Evolutionary conservation across 2,329 filamentous ascomycete genomes (phyloP), one percentile per base, ranked within the genome.

Genomic region (Pyricularia sp.): DNA sequence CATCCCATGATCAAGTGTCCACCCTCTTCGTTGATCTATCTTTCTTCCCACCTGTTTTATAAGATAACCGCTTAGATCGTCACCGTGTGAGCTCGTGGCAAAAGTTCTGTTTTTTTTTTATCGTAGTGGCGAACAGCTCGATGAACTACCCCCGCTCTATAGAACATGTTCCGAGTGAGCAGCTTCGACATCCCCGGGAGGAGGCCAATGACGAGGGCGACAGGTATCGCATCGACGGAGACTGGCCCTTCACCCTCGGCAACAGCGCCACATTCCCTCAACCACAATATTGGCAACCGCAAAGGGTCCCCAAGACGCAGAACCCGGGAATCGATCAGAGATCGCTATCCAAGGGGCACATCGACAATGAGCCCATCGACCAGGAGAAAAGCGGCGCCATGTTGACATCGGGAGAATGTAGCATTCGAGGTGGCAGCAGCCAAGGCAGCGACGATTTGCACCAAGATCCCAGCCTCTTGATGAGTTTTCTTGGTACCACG

Each of bases 401-500:
- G 53, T 28, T 57, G 53, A 57, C 3, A 4, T 4, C 22, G 10
- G 22, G 24, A 26, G 22, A 12, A 26, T 24, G 24, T 7, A 24
- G 24, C 22, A 57, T 26, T 22, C 8, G 53, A 7, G n/a, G 53
- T 16, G 53, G 53, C 53, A 13, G 22, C 53, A 57, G 64, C 33
- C 22, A 61, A 28, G 64, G 65, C 9, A 66, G 49, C 57, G 68
- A 68, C 33, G 68, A 68, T 64, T 12, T 60, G 8, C 22, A n/a
- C 13, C 40, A 49, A n/a, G 69, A 71, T 62, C 68, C 65, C 6
- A 65, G 65, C 13, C 66, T 72, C 31, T 30, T 68, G 13, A 62
- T 40, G 4, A 69, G 71, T 67, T 79, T 84, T 72, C 78, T 79
- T 68, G 74, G 77, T 65, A 75, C 76, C 24, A 72, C 76, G 66